Evolutionary conservation across 2,329 filamentous ascomycete genomes (phyloP).

Genomic region (Byssochlamys sp.): DNA sequence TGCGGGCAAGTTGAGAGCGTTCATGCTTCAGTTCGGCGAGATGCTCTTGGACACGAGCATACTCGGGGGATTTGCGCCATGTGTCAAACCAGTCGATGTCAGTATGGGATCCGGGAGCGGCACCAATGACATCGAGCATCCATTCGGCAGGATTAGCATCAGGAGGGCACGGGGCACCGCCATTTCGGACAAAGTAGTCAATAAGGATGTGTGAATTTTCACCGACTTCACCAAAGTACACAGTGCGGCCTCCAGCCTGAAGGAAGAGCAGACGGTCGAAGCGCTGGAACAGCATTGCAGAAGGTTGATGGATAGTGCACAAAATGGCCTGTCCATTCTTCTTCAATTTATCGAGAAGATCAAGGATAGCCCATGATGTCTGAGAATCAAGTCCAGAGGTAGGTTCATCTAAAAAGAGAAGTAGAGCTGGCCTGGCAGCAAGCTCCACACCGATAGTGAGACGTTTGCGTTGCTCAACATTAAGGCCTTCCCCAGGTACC

Average conservation of each 20-base stretch:
- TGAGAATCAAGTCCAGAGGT: constrained; percentile 89
- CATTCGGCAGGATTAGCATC: constrained; percentile 67
- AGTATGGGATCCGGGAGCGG: constrained; percentile 53
- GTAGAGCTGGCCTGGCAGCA: constrained; percentile 76
- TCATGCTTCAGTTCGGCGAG: constrained; percentile 42
- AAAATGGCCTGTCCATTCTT: constrained; percentile 84
- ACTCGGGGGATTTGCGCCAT: constrained; percentile 53
- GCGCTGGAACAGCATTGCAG: constrained; percentile 84
- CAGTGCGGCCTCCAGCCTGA: constrained; percentile 53
- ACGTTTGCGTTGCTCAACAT: constrained; percentile 59
- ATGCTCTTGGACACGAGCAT: constrained; percentile 10
- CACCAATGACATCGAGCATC: constrained; percentile 54
- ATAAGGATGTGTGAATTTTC: constrained; percentile 43
- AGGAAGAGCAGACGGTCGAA: constrained; percentile 60
- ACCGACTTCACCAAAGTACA: constrained; percentile 62
- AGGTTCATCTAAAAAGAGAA: constrained; percentile 89
- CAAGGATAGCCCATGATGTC: constrained; percentile 84
- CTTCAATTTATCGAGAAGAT: constrained; percentile 79
- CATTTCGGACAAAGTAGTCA: constrained; percentile 56
- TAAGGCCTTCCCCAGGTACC: constrained; percentile 70
- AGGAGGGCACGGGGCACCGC: constrained; percentile 48
- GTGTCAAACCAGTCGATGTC: constrained; percentile 57
- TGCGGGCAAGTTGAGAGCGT: constrained; percentile 19
- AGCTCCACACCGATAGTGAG: constrained; percentile 94
- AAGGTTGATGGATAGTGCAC: constrained; percentile 97